Evolutionary conservation across 306 rosid species (phyloP).

Genomic region (Alnus rubra): DNA sequence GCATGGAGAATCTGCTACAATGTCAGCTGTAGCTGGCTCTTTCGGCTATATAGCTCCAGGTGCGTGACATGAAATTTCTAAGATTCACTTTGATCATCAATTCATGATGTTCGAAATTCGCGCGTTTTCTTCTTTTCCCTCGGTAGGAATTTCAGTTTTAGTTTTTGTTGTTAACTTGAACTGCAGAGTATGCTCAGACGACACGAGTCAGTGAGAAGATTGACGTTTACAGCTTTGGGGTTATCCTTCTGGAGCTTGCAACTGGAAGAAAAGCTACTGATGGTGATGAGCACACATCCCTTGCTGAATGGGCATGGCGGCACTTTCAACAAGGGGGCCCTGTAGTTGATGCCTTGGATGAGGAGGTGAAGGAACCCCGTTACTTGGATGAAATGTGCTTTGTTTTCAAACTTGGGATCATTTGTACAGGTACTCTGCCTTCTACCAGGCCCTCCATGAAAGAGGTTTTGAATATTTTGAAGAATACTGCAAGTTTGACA

Average conservation of each 20-base stretch:
- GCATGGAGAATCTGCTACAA: slow-evolving; percentile 67
- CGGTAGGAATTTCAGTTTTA: neutral
- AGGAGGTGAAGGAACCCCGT: slow-evolving; percentile 45
- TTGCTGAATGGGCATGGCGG: slow-evolving; percentile 71
- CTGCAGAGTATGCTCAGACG: slow-evolving; percentile 66
- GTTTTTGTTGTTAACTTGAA: slow-evolving; percentile 6
- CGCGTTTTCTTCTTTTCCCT: neutral
- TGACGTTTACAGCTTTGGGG: slow-evolving; percentile 62
- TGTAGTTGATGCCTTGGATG: slow-evolving; percentile 54
- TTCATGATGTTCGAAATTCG: too few relatives aligned
- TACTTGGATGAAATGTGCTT: slow-evolving; percentile 53
- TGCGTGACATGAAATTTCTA: slow-evolving; percentile 15
- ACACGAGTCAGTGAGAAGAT: slow-evolving; percentile 63
- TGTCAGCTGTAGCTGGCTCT: slow-evolving; percentile 62
- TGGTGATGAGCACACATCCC: slow-evolving; percentile 63
- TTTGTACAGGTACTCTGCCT: slow-evolving; percentile 57
- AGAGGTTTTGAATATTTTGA: slow-evolving; percentile 49
- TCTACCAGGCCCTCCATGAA: slow-evolving; percentile 71
- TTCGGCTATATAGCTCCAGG: slow-evolving; percentile 97
- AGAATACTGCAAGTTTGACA: too few relatives aligned
- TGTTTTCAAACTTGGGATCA: slow-evolving; percentile 64
- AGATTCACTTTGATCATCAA: too few relatives aligned
- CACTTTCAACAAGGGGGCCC: slow-evolving; percentile 37
- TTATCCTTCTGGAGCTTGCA: too few relatives aligned
- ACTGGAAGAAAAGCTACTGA: neutral